Evolutionary conservation across 2,329 filamentous ascomycete species (phyloP).

Genomic region (Pezicula radicicola): DNA sequence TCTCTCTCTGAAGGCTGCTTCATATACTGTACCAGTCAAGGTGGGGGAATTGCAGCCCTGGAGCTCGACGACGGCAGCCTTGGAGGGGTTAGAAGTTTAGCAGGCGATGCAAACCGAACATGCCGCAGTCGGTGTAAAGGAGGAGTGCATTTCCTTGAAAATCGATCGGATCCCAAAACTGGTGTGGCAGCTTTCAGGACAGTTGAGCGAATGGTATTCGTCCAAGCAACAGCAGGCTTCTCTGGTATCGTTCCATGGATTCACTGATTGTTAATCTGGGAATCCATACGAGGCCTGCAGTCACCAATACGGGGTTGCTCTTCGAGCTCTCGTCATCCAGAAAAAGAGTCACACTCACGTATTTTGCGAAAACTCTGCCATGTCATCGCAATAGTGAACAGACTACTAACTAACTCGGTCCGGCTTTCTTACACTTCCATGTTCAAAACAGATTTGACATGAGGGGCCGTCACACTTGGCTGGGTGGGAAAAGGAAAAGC

Average conservation of each 20-base stretch:
- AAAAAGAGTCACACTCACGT: background rate
- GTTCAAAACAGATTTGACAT: background rate
- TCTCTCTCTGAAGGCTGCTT: no score
- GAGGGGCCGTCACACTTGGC: background rate
- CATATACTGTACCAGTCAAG: no score
- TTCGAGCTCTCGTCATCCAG: background rate
- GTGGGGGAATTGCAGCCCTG: no score
- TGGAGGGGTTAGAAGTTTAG: no score
- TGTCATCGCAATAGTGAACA: background rate
- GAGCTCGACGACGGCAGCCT: no score
- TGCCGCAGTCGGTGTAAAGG: no score
- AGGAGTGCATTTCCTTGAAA: background rate
- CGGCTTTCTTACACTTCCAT: background rate
- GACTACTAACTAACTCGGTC: no score
- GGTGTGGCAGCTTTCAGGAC: background rate
- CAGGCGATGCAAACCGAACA: no score
- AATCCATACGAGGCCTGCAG: slow-evolving; percentile 1
- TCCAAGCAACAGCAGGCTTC: background rate
- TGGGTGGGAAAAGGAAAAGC: background rate
- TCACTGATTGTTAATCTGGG: background rate
- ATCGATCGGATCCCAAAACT: background rate
- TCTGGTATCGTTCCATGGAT: background rate
- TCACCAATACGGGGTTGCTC: background rate
- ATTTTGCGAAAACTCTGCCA: background rate
- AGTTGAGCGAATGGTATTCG: background rate